Evolutionary conservation across 345 rosid genomes (phyloP).

Genomic region (Eucalyptus fibrosa): DNA sequence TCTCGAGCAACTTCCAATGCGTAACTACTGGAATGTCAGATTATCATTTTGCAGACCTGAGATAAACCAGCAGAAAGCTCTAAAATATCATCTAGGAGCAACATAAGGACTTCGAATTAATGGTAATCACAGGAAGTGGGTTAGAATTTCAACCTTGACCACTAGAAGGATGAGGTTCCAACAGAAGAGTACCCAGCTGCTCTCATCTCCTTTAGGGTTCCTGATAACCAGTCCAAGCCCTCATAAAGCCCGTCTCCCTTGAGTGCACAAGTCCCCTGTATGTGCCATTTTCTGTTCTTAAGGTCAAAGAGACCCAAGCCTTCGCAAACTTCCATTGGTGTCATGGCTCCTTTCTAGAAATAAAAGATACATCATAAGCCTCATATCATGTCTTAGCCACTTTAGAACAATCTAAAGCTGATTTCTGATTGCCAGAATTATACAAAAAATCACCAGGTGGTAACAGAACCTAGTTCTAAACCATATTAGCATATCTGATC

Average conservation of each 20-base stretch:
- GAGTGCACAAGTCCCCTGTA: slow-evolving; percentile 96
- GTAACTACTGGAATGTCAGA: neutral
- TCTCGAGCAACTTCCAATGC: neutral
- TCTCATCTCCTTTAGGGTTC: slow-evolving; percentile 76
- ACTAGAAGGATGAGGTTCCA: slow-evolving; percentile 63
- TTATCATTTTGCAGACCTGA: neutral
- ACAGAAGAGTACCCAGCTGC: slow-evolving; percentile 86
- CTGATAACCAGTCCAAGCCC: slow-evolving; percentile 89
- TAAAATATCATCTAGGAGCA: neutral
- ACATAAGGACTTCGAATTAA: neutral
- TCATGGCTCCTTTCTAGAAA: slow-evolving; percentile 90
- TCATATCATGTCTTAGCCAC: neutral
- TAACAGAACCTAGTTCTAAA: neutral
- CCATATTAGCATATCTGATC: neutral
- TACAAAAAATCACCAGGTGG: neutral
- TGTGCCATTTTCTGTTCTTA: slow-evolving; percentile 97
- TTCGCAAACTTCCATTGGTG: slow-evolving; percentile 86
- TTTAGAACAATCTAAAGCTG: neutral
- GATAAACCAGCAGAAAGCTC: neutral
- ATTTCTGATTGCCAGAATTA: neutral
- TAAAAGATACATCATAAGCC: neutral
- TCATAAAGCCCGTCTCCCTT: slow-evolving; percentile 97
- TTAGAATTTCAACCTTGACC: neutral
- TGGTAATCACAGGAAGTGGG: neutral
- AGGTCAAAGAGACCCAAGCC: slow-evolving; percentile 89